Evolutionary conservation across 768 basidiomycete genomes (phyloP).

Genomic region (Leccinum subgranulosum): DNA sequence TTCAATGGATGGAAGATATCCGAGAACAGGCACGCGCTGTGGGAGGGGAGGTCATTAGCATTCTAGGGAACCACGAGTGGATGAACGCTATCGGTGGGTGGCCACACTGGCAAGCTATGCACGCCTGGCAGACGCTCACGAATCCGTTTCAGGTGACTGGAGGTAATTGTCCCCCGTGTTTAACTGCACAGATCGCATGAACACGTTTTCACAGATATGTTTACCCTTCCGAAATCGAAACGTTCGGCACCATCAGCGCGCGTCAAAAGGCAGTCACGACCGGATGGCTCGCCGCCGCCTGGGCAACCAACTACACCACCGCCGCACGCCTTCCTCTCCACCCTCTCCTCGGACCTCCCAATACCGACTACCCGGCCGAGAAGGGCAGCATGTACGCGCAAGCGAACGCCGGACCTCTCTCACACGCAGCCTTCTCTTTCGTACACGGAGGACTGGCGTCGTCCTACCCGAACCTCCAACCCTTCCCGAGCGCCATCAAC

Average conservation of each 20-base stretch:
- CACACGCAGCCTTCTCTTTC: conserved; percentile 83
- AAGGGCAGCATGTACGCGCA: conserved; percentile 28
- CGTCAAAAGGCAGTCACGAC: conserved; percentile 73
- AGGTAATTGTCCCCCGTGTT: conserved; percentile 42
- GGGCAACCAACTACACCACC: conserved; percentile 83
- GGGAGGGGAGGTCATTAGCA: conserved; percentile 72
- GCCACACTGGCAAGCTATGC: background rate
- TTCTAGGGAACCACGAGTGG: conserved; percentile 94
- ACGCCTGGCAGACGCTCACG: conserved; percentile 6
- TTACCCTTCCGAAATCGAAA: conserved; percentile 73
- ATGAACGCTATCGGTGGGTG: conserved; percentile 81
- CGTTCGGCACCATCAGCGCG: conserved; percentile 68
- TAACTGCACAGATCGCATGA: conserved; percentile 1
- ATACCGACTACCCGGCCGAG: conserved; percentile 54
- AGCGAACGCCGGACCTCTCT: conserved; percentile 47
- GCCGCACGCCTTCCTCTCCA: conserved; percentile 81
- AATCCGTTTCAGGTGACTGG: conserved; percentile 67
- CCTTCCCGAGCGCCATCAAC: conserved; percentile 86
- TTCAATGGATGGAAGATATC: conserved; percentile 79
- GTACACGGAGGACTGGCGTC: conserved; percentile 91
- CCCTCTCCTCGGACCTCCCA: conserved; percentile 61
- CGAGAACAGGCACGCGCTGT: conserved; percentile 65
- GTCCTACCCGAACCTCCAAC: conserved; percentile 66
- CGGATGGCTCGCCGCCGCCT: conserved; percentile 76
- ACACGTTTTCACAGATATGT: conserved; percentile 62